Conservation (phyloP, 2,329 filamentous ascomycete genomes). For the Trichophyton simii region DNA sequence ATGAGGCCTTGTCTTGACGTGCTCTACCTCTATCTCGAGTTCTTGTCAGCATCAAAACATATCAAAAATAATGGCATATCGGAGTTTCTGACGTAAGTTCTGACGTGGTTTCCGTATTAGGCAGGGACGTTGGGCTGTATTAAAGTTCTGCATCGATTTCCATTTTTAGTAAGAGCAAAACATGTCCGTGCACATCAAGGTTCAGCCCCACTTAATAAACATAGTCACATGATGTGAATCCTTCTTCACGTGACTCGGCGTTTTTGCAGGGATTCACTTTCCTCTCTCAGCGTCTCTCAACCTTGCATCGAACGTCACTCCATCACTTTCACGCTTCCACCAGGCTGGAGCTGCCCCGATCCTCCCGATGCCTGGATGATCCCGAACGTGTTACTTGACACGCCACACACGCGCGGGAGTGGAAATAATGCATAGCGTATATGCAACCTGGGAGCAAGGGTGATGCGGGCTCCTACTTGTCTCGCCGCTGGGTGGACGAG, state of each 20-base stretch:
- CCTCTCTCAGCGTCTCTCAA: background rate
- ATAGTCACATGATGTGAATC: background rate
- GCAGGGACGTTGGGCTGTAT: too few species aligned
- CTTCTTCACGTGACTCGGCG: background rate
- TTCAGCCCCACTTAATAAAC: background rate
- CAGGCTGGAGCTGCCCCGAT: background rate
- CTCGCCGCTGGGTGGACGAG: background rate
- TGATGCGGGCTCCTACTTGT: background rate
- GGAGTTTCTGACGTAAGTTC: too few species aligned
- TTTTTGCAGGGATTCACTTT: background rate
- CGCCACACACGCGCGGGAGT: background rate
- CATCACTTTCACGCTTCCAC: background rate
- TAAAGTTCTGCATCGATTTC: background rate
- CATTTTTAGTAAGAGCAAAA: background rate
- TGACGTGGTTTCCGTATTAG: too few species aligned
- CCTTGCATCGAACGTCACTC: background rate
- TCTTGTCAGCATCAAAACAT: too few species aligned
- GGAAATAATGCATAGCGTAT: background rate
- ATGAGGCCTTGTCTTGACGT: too few species aligned
- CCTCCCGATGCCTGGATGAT: background rate
- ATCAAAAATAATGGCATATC: too few species aligned
- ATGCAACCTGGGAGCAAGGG: background rate
- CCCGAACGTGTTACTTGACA: background rate
- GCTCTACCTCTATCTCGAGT: too few species aligned
- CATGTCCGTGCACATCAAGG: background rate